Conservation (phyloP, 208 protist species). For the Kentomonas sorsogonicus region DNA sequence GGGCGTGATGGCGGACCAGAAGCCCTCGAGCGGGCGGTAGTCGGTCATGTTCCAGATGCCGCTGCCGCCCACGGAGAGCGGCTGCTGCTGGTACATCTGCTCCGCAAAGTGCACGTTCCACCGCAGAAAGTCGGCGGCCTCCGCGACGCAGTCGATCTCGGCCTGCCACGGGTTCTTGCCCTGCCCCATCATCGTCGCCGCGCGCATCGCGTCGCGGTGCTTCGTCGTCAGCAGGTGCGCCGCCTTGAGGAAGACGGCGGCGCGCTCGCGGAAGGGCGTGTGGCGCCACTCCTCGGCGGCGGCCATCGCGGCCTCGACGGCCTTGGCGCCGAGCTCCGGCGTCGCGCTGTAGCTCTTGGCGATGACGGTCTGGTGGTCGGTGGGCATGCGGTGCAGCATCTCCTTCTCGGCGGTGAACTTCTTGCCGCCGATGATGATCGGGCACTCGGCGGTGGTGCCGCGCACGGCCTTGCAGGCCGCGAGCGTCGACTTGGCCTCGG, state of each 20-base stretch:
- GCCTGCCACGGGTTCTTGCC: constrained; percentile 97
- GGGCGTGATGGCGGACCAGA: constrained; percentile 93
- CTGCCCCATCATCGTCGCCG: constrained; percentile 95
- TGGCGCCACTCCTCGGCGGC: constrained; percentile 73
- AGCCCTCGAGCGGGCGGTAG: constrained; percentile 96
- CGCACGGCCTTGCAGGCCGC: constrained; percentile 68
- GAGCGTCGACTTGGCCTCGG: constrained; percentile 46
- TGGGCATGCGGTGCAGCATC: constrained; percentile 63
- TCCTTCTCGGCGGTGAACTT: constrained; percentile 69
- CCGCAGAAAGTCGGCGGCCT: constrained; percentile 94
- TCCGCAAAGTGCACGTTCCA: constrained; percentile 95
- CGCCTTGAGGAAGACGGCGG: constrained; percentile 93
- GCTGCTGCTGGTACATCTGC: constrained; percentile 89
- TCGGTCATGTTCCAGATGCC: constrained; percentile 93
- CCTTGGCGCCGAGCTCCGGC: constrained; percentile 77
- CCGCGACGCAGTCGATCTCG: constrained; percentile 95
- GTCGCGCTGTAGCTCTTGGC: constrained; percentile 83
- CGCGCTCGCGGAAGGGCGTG: constrained; percentile 86
- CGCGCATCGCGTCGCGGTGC: constrained; percentile 83
- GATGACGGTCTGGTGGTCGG: constrained; percentile 73
- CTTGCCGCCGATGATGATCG: constrained; percentile 88
- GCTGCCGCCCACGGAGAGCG: constrained; percentile 54
- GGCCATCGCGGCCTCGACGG: constrained; percentile 80
- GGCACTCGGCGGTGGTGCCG: constrained; percentile 60
- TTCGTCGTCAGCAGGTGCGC: constrained; percentile 86